phyloP scores from a whole-genome alignment of 768 basidiomycete genomes.

The Auriscalpium orientale region DNA sequence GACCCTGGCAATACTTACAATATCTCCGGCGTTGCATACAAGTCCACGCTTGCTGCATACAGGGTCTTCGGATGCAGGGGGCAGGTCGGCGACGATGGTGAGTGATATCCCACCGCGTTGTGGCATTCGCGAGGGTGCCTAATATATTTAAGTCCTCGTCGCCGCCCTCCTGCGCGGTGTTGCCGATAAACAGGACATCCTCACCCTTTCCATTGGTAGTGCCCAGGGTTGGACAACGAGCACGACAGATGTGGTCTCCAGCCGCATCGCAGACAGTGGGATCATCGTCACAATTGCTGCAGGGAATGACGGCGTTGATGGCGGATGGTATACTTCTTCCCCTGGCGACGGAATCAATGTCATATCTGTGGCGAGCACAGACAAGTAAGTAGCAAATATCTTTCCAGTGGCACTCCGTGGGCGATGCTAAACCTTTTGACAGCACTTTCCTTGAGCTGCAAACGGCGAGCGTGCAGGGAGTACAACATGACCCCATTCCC shows the following conservation, averaged over 20 bases:
- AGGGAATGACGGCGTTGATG: slow-evolving; percentile 44
- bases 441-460: slow-evolving; percentile 52
- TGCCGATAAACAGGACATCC: slow-evolving; percentile 49
- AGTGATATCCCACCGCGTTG: slow-evolving; percentile 4
- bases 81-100: slow-evolving; percentile 43
- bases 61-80: slow-evolving; percentile 57
- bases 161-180: slow-evolving; percentile 45
- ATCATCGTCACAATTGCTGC: slow-evolving; percentile 58
- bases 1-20: slow-evolving; percentile 53
- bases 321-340: slow-evolving; percentile 53
- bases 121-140: neutral
- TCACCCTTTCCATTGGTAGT: slow-evolving; percentile 61
- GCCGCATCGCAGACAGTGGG: slow-evolving; percentile 47
- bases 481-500: slow-evolving; percentile 38
- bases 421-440: no score
- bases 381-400: slow-evolving; percentile 26
- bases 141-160: slow-evolving; percentile 32
- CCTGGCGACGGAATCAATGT: slow-evolving; percentile 48
- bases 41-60: slow-evolving; percentile 46
- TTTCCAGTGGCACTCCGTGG: no score
- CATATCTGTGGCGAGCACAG: slow-evolving; percentile 49
- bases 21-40: slow-evolving; percentile 64
- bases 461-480: slow-evolving; percentile 44
- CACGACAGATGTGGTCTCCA: slow-evolving; percentile 45
- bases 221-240: slow-evolving; percentile 58